Evolutionary conservation across 495 filamentous ascomycete genomes (phyloP).

Genomic region (Daldinia loculata): DNA sequence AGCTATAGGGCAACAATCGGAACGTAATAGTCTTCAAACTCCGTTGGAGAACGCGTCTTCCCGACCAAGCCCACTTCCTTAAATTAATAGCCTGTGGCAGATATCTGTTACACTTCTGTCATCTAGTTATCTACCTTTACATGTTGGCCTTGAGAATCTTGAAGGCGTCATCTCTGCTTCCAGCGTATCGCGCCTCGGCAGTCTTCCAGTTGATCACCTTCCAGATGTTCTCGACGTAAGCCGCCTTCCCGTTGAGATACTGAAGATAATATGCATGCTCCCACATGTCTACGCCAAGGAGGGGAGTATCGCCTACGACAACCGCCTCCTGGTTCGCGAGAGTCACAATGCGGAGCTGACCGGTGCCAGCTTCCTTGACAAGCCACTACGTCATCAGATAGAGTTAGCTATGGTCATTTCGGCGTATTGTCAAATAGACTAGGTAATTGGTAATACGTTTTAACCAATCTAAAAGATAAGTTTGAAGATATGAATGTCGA

Average conservation of each 20-base stretch:
- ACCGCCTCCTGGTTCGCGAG: conserved; percentile 95
- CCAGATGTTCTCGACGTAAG: conserved; percentile 97
- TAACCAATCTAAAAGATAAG: neutral
- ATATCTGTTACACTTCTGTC: neutral
- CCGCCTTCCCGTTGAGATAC: conserved; percentile 98
- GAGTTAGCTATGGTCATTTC: conserved; percentile 8
- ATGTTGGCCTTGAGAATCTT: conserved; percentile 47
- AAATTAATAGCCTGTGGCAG: neutral
- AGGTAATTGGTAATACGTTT: neutral
- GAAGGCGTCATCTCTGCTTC: conserved; percentile 49
- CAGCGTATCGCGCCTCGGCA: conserved; percentile 80
- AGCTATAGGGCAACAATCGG: neutral
- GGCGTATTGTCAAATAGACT: neutral
- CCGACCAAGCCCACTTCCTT: neutral
- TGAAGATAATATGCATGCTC: conserved; percentile 79
- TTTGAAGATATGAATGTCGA: neutral
- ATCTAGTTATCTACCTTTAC: conserved; percentile 21
- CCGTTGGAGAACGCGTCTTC: neutral
- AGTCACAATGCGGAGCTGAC: conserved; percentile 75
- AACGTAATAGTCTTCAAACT: neutral
- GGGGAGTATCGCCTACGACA: conserved; percentile 81
- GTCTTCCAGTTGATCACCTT: conserved; percentile 98
- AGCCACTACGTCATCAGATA: conserved; percentile 64
- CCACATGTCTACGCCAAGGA: conserved; percentile 97
- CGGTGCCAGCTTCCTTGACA: conserved; percentile 83